A percentile compares a stretch with the other conserved stretches of the same genome.
phyloP scores from a whole-genome alignment of 208 protist genomes.

The Trypanosoma brucei region DNA sequence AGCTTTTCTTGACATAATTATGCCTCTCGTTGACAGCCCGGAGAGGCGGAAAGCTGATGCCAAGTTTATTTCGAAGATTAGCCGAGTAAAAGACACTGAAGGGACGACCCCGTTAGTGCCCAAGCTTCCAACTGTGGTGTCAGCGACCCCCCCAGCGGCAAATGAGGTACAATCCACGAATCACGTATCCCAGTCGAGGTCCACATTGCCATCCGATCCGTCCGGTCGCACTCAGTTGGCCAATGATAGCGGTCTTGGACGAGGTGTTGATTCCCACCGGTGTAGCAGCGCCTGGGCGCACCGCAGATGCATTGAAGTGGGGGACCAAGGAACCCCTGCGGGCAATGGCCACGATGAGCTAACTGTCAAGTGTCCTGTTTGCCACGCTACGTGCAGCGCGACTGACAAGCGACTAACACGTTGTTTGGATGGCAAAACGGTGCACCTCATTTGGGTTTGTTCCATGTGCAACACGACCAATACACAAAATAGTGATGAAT shows the following conservation, averaged over 20 bases:
- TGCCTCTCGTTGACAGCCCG: slow-evolving; percentile 50
- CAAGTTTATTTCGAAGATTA: slow-evolving; percentile 40
- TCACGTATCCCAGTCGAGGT: too few species aligned
- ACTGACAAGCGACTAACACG: slow-evolving; percentile 2
- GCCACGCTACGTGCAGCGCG: slow-evolving; percentile 4
- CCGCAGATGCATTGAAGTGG: too few species aligned
- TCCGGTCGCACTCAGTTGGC: too few species aligned
- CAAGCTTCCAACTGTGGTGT: neutral
- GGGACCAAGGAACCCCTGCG: too few species aligned
- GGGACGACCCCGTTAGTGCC: neutral
- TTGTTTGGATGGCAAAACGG: slow-evolving; percentile 32
- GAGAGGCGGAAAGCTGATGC: slow-evolving; percentile 38
- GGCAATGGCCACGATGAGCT: slow-evolving; percentile 23
- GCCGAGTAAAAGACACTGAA: slow-evolving; percentile 24
- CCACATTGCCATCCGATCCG: too few species aligned
- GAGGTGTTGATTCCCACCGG: too few species aligned
- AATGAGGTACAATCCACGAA: neutral
- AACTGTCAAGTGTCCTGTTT: slow-evolving; percentile 35
- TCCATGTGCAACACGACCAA: slow-evolving; percentile 41
- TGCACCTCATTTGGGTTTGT: slow-evolving; percentile 70
- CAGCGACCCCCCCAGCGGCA: neutral
- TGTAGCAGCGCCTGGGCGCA: too few species aligned
- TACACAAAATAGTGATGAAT: slow-evolving; percentile 59
- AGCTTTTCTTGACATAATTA: slow-evolving; percentile 38
- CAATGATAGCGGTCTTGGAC: too few species aligned